phyloP scores from a whole-genome alignment of 176 grass and related monocot genomes.

The Dendrocalamus sinicus region DNA sequence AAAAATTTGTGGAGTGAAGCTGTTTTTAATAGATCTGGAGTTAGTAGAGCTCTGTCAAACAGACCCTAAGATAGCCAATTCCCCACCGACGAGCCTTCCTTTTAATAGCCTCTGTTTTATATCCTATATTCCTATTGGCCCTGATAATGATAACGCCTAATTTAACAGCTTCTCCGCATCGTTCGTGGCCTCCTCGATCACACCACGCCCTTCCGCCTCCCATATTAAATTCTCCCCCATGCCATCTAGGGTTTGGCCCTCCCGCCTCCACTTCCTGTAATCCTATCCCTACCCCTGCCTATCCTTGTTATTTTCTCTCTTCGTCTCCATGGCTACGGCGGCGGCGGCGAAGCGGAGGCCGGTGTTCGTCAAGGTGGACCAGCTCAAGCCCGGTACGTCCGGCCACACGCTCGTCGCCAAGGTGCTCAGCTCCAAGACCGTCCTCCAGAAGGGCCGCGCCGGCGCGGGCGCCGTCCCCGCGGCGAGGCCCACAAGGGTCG shows the following conservation, averaged over 20 bases:
- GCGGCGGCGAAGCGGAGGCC: slow-evolving; percentile 70
- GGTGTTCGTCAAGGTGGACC: slow-evolving; percentile 77
- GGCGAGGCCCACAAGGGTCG: slow-evolving; percentile 57
- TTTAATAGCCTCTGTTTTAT: slow-evolving; percentile 11
- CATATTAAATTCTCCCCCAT: slow-evolving; percentile 40
- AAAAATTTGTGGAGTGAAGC: no score
- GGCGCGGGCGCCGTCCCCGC: slow-evolving; percentile 38
- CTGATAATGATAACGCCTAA: slow-evolving; percentile 14
- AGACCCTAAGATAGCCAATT: slow-evolving; percentile 5
- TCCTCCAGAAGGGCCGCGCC: slow-evolving; percentile 66
- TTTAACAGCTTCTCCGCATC: slow-evolving; percentile 44
- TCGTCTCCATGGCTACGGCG: slow-evolving; percentile 43
- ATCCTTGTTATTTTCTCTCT: not conserved
- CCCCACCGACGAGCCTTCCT: not conserved
- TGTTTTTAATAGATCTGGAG: no score
- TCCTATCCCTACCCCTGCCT: slow-evolving; percentile 20
- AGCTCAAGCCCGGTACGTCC: slow-evolving; percentile 66
- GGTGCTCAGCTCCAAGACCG: slow-evolving; percentile 69
- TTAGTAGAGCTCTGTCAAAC: no score
- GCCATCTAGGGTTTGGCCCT: slow-evolving; percentile 49
- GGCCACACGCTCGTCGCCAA: slow-evolving; percentile 79
- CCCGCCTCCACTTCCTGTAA: not conserved
- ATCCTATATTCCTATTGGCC: not conserved
- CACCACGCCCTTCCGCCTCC: not conserved
- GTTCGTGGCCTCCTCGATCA: slow-evolving; percentile 48